These are phyloP conservation scores for Phytophthora rubi DNA, from an alignment of 352 stramenopile species.

Conservation along the genomic window DNA sequence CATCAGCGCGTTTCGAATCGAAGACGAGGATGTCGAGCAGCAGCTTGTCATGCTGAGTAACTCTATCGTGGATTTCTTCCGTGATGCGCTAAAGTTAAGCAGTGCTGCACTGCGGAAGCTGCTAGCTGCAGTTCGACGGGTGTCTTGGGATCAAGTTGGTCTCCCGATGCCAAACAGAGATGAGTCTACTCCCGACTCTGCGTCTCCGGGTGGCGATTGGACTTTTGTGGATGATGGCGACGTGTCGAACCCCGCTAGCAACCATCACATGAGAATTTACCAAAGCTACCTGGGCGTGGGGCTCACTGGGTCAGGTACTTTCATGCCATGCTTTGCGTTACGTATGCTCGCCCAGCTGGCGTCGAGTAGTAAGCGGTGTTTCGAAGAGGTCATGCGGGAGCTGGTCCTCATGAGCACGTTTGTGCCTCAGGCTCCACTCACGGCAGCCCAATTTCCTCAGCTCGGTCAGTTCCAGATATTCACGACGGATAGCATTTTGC, in stretches of 20 bases:
- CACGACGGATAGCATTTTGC: slow-evolving; percentile 80
- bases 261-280: slow-evolving; percentile 83
- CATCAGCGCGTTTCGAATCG: slow-evolving; percentile 73
- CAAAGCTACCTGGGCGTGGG: slow-evolving; percentile 80
- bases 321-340: slow-evolving; percentile 76
- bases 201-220: slow-evolving; percentile 25
- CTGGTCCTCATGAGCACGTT: slow-evolving; percentile 79
- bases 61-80: slow-evolving; percentile 89
- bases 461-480: slow-evolving; percentile 77
- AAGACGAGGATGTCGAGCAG: slow-evolving; percentile 89
- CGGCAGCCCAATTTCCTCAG: slow-evolving; percentile 58
- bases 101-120: slow-evolving; percentile 62
- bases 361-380: slow-evolving; percentile 72
- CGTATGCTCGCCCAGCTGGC: slow-evolving; percentile 85
- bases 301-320: slow-evolving; percentile 59
- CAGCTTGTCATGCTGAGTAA: slow-evolving; percentile 85
- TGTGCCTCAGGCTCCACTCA: slow-evolving; percentile 44
- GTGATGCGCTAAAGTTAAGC: slow-evolving; percentile 73
- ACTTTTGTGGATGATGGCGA: slow-evolving; percentile 43
- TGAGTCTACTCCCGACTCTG: slow-evolving; percentile 14
- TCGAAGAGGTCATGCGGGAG: slow-evolving; percentile 79
- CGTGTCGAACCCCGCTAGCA: slow-evolving; percentile 45
- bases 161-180: slow-evolving; percentile 49
- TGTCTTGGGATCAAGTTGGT: slow-evolving; percentile 77
- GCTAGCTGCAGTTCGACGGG: slow-evolving; percentile 63